Evolutionary conservation across 306 rosid species (phyloP).

Genomic region (Rubus parviflorus): DNA sequence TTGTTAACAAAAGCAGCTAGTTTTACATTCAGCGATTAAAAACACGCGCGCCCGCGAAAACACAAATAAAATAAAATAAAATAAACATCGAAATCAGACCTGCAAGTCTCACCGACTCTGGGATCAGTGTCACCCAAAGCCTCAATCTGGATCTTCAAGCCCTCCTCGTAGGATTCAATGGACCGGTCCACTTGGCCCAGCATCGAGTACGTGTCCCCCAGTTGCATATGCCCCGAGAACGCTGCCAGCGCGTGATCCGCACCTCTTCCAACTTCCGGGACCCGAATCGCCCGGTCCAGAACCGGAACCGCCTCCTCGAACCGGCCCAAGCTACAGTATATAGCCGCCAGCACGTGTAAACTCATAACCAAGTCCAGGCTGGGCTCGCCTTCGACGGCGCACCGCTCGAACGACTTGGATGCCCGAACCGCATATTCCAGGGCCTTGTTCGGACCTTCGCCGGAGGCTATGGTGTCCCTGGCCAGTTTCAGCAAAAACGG

Average conservation of each 20-base stretch:
- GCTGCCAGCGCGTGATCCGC: conserved; percentile 95
- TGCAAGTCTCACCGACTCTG: conserved; percentile 94
- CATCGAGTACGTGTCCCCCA: conserved; percentile 96
- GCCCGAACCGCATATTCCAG: conserved; percentile 83
- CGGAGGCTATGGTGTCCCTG: conserved; percentile 87
- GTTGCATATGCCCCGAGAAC: conserved; percentile 93
- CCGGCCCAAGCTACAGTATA: conserved; percentile 83
- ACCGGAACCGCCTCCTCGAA: conserved; percentile 96
- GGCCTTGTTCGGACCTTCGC: conserved; percentile 89
- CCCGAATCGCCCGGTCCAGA: conserved; percentile 83
- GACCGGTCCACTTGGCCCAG: conserved; percentile 86
- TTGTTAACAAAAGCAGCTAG: no score
- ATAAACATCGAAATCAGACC: conserved; percentile 33
- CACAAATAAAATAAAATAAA: not conserved
- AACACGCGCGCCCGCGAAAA: not conserved
- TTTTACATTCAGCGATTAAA: not conserved
- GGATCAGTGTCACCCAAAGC: conserved; percentile 92
- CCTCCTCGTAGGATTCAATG: conserved; percentile 76
- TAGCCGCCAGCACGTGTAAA: conserved; percentile 90
- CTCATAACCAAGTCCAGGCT: conserved; percentile 96
- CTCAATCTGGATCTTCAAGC: conserved; percentile 92
- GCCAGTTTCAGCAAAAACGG: conserved; percentile 93
- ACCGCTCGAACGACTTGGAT: conserved; percentile 87
- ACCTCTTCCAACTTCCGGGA: conserved; percentile 59
- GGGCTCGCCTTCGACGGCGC: conserved; percentile 75